Percentiles rank a stretch among this genome's conserved stretches.
Evolutionary conservation across 1,284 basidiomycete genomes (phyloP).

Genomic region (Somion occarium): DNA sequence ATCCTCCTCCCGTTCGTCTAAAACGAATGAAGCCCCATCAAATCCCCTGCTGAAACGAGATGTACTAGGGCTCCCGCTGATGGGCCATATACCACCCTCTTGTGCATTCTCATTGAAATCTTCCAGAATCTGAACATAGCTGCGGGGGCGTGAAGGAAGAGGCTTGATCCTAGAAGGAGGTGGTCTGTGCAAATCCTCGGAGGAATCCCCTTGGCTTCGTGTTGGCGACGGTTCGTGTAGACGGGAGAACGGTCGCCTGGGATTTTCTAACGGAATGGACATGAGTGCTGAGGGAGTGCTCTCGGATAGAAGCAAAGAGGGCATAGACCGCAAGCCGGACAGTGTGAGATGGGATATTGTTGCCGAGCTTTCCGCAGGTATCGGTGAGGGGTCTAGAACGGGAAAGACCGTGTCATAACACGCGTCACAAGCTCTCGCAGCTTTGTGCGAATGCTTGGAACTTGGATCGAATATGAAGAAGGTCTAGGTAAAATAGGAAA

Average conservation of each 20-base stretch:
- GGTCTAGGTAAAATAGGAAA: slow-evolving; percentile 40
- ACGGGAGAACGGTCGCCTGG: slow-evolving; percentile 20
- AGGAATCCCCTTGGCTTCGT: slow-evolving; percentile 5
- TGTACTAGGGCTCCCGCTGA: slow-evolving; percentile 21
- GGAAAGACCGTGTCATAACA: slow-evolving; percentile 87
- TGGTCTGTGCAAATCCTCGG: slow-evolving; percentile 12
- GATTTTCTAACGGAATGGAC: slow-evolving; percentile 34
- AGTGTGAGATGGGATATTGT: slow-evolving; percentile 36
- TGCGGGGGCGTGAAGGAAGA: slow-evolving; percentile 43
- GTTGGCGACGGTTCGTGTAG: slow-evolving; percentile 17
- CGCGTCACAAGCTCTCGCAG: slow-evolving; percentile 77
- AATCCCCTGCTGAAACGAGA: slow-evolving; percentile 22
- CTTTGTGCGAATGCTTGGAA: slow-evolving; percentile 44
- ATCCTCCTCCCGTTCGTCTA: slow-evolving; percentile 21
- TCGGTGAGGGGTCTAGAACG: slow-evolving; percentile 37
- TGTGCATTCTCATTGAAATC: slow-evolving; percentile 43
- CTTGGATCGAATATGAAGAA: slow-evolving; percentile 69
- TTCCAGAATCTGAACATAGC: slow-evolving; percentile 60
- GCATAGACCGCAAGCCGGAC: slow-evolving; percentile 41
- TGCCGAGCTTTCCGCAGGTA: slow-evolving; percentile 18
- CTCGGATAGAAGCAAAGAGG: slow-evolving; percentile 44
- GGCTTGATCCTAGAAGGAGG: slow-evolving; percentile 34
- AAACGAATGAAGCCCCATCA: slow-evolving; percentile 17
- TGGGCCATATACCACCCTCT: slow-evolving; percentile 6
- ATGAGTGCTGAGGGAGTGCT: slow-evolving; percentile 34